A percentile compares a stretch with the other conserved stretches of the same genome.
These are phyloP conservation scores for Eragrostis tef DNA, from an alignment of 202 grass and related monocot species.

Conservation along the genomic window DNA sequence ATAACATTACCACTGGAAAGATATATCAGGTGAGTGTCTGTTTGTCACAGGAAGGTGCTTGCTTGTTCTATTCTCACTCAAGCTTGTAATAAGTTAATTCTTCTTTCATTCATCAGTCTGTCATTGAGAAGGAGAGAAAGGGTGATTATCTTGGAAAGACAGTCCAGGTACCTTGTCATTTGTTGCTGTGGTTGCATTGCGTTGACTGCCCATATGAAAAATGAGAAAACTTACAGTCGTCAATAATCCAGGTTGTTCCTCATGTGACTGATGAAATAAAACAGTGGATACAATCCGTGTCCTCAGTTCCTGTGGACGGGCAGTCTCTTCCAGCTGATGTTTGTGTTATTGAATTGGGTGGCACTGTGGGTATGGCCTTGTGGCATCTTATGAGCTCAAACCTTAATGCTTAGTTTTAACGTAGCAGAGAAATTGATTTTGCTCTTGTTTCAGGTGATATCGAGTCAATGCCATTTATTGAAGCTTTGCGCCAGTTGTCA, in stretches of 20 bases:
- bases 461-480: slow-evolving; percentile 98
- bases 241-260: slow-evolving; percentile 76
- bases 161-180: slow-evolving; percentile 69
- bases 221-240: slow-evolving; percentile 21
- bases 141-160: slow-evolving; percentile 98
- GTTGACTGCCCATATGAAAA: slow-evolving; percentile 11
- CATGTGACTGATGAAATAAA: slow-evolving; percentile 99
- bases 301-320: slow-evolving; percentile 86
- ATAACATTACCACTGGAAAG: slow-evolving; percentile 97
- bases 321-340: slow-evolving; percentile 74
- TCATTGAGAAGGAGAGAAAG: slow-evolving; percentile 95
- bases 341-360: slow-evolving; percentile 95
- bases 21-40: slow-evolving; percentile 80
- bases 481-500: slow-evolving; percentile 92
- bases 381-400: not conserved
- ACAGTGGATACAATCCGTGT: slow-evolving; percentile 86
- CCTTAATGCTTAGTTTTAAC: slow-evolving; percentile 13
- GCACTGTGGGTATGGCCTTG: slow-evolving; percentile 82
- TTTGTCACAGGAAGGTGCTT: slow-evolving; percentile 9
- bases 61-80: slow-evolving; percentile 2
- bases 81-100: slow-evolving; percentile 27
- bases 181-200: slow-evolving; percentile 17
- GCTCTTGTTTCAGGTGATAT: slow-evolving; percentile 81
- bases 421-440: slow-evolving; percentile 17
- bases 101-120: slow-evolving; percentile 70